A percentile compares a stretch with the other conserved stretches of the same genome.
Conservation (phyloP, 148 eudicot species). For the Amaranthus cruentus region DNA sequence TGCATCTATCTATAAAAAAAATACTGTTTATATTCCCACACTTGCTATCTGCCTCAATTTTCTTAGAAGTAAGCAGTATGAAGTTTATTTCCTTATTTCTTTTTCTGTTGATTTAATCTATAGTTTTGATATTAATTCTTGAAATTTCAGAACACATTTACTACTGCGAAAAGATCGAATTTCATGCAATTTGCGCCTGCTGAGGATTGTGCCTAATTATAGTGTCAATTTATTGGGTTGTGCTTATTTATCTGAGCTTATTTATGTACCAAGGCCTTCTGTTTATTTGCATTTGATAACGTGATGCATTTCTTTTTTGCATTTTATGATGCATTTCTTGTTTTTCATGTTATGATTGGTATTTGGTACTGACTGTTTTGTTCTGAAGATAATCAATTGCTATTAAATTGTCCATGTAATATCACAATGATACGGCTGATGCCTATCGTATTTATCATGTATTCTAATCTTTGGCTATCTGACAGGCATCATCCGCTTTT, state of each 20-base stretch:
- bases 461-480: not conserved
- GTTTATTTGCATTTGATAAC: not conserved
- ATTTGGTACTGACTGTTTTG: not conserved
- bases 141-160: too few relatives aligned
- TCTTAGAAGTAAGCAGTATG: not conserved
- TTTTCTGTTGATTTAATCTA: not conserved
- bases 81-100: not conserved
- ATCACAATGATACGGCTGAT: not conserved
- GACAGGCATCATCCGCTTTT: constrained; percentile 38
- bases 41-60: not conserved
- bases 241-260: not conserved
- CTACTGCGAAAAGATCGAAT: not conserved
- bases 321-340: not conserved
- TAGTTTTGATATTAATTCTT: too few relatives aligned
- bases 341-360: not conserved
- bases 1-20: not conserved
- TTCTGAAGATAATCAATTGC: not conserved
- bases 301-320: not conserved
- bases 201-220: not conserved
- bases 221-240: not conserved
- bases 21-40: not conserved
- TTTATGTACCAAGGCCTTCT: not conserved
- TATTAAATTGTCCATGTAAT: not conserved
- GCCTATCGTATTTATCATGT: not conserved
- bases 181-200: not conserved